phyloP scores from a whole-genome alignment of 805 yeast genomes.

The Teunomyces stri region DNA sequence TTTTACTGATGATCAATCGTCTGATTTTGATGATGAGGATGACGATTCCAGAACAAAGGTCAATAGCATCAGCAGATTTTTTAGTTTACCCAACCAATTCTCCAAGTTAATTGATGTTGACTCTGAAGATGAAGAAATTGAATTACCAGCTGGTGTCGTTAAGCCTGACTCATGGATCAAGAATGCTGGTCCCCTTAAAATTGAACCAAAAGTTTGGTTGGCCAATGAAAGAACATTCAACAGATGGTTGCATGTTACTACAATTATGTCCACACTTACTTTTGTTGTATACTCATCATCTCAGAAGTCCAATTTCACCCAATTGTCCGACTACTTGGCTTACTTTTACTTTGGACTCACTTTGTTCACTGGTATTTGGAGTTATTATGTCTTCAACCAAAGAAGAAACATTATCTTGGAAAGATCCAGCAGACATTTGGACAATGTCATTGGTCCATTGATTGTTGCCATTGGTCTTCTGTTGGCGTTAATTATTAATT shows the following conservation, averaged over 20 bases:
- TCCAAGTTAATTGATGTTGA: constrained; percentile 58
- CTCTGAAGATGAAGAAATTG: constrained; percentile 80
- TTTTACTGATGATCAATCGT: constrained; percentile 24
- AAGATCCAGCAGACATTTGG: constrained; percentile 85
- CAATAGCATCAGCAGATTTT: constrained; percentile 17
- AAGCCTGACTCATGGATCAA: constrained; percentile 78
- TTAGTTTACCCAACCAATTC: constrained; percentile 24
- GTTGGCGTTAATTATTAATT: constrained; percentile 67
- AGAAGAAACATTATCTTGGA: constrained; percentile 72
- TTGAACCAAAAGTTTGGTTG: constrained; percentile 97
- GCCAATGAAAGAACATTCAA: constrained; percentile 97
- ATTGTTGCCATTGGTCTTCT: constrained; percentile 70
- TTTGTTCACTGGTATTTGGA: constrained; percentile 84
- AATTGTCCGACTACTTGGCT: constrained; percentile 67
- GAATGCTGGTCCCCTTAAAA: constrained; percentile 87
- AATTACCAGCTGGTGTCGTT: constrained; percentile 83
- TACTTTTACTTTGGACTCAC: constrained; percentile 79
- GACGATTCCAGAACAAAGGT: constrained; percentile 19
- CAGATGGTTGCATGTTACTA: constrained; percentile 90
- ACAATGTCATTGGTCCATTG: constrained; percentile 86
- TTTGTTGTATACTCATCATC: constrained; percentile 81
- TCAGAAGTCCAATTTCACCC: constrained; percentile 59
- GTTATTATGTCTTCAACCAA: constrained; percentile 69
- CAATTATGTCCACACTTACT: constrained; percentile 79
- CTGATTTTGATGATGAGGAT: constrained; percentile 30